Evolutionary conservation across 768 basidiomycete species (phyloP), one percentile per base, ranked within the genome.

Genomic region (Lentinula raphanica): DNA sequence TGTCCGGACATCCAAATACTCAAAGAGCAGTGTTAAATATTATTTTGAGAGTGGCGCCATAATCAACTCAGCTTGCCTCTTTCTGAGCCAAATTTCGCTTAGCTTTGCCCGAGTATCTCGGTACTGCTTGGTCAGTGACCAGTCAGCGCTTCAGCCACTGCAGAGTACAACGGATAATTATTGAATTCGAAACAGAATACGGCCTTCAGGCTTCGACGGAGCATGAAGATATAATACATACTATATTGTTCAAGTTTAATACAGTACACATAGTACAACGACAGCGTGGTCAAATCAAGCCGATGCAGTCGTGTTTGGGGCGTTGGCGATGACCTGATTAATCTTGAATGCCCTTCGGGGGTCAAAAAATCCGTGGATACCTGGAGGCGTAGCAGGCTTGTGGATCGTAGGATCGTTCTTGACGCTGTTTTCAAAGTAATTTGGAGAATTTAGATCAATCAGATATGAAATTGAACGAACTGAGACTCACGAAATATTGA

Each of bases 401-500:
- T 49, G 44, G 3, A 50, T 2, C 21, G 9, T 39, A 29, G n/a
- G 17, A 5, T 38, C 17, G n/a, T 54, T 32, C 50, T 45, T 28
- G 17, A 45, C 49, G 21, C 55, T 56, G 44, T 25, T 21, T 35
- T 23, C 12, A 17, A 3, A 15, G 31, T 17, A n/a, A n/a, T 29
- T 23, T 17, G 21, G 27, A 25, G 56, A 56, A 5, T 40, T 42
- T 9, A 19, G 32, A 36, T 49, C 25, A 3, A 28, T 53, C 4
- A 60, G 36, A 25, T 51, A 57, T 8, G 42, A 61, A 7, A 60
- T 66, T 11, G 64, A 58, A 28, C 17, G 1, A 19, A 55, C 8
- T 5, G n/a, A n/a, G n/a, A 61, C 74, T 60, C 65, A 77, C 77
- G 68, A 66, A 1, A 76, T 60, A 36, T 78, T 78, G 32, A 78